Evolutionary conservation across 2,329 filamentous ascomycete species (phyloP).

Genomic region (Calonectria henricotiae): DNA sequence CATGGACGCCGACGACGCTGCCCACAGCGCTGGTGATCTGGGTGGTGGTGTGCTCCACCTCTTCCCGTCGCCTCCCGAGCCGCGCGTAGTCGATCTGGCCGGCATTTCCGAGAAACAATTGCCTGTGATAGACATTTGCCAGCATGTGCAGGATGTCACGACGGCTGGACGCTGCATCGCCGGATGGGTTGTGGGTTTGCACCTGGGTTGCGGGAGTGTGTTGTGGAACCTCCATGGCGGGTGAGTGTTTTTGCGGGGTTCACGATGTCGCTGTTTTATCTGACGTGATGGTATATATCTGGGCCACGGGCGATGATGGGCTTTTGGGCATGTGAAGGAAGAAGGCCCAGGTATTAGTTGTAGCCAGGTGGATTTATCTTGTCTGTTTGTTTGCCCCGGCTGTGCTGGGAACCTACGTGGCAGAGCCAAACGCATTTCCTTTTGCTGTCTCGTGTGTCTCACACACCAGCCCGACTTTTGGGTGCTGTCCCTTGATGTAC

Average conservation of each 20-base stretch:
- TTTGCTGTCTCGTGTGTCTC: not conserved
- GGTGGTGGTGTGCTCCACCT: not conserved
- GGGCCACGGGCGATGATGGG: too few relatives aligned
- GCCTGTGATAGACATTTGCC: not conserved
- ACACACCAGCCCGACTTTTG: not conserved
- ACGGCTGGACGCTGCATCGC: not conserved
- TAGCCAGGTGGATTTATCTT: too few relatives aligned
- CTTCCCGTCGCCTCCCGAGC: not conserved
- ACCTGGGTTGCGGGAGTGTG: not conserved
- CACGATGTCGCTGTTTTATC: not conserved
- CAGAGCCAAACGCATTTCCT: not conserved
- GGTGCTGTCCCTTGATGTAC: too few relatives aligned
- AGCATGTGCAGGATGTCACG: not conserved
- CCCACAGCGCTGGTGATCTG: slow-evolving; percentile 11
- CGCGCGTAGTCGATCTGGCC: slow-evolving; percentile 22
- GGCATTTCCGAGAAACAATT: slow-evolving; percentile 27
- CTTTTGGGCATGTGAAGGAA: too few relatives aligned
- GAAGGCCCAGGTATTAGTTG: too few relatives aligned
- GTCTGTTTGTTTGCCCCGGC: too few relatives aligned
- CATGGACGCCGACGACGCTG: slow-evolving; percentile 28
- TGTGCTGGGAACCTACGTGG: too few relatives aligned
- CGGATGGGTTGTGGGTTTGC: not conserved
- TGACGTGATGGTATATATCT: too few relatives aligned
- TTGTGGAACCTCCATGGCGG: not conserved
- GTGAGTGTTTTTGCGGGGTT: not conserved